Base-by-base conservation (phyloP, 305 asterid species). In the Lippia alba region DNA sequence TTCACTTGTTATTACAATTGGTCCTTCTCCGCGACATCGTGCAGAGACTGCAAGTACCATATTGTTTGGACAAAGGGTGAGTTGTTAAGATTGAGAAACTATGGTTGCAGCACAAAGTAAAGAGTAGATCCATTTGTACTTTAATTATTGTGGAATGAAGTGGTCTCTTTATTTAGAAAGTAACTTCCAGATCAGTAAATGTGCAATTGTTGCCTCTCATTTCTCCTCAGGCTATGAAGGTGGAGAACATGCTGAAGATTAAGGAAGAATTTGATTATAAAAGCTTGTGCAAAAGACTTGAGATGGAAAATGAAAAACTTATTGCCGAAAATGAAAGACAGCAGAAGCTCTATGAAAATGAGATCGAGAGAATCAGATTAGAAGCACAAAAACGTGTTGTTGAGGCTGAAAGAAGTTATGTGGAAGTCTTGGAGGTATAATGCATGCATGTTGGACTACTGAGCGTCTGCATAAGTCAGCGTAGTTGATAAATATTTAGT, bases 11-110 rank as follows among this genome's bases (percentile, higher is more conserved):
- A 80, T 95, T 65, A 91, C 98, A 49, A 86, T 95, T 69, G 99
- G 99, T n/a, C 99, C 98, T 61, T 95, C 99, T 71, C 97, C 99
- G 56, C 96, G 98, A 70, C 99, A 95, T 88, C 96, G 98, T 72
- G 96, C 96, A 69, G 98, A 95, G 89, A 92, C 98, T 56, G 74
- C 96, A 16, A 95, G 99, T 79, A 95, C 99, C 78, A 86, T 95
- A 74, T 81, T 86, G 76, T 95, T 95, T 87, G 99, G 99, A 75
- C 99, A 95, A 84, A 86, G 99, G 89, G 99, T 95, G 86, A 80
- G 96, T 74, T 75, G 59, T 24, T 59, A 61, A 48, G 45, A 20
- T 32, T 46, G 69, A 48, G 70, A 50, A 68, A 41, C 65, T 54
- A 69, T 56, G 56, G 7, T 61, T 48, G 8, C 56, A 34, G 67